Base-by-base conservation (phyloP, 202 grass and related monocot genomes). In the Schoenoplectus tabernaemontani region DNA sequence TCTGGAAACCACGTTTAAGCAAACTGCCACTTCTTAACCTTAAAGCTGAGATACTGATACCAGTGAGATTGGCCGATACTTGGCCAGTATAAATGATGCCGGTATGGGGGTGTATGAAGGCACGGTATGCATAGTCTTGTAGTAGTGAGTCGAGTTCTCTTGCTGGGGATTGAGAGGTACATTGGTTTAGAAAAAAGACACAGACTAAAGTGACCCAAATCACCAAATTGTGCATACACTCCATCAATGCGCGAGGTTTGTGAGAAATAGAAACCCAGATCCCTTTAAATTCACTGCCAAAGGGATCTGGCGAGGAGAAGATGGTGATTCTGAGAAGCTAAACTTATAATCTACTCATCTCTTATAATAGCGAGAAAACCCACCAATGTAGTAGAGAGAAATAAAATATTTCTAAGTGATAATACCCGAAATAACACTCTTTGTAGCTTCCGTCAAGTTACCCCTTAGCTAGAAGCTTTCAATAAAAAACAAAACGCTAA, bases 21-120 rank as follows among this genome's bases (percentile, higher is more conserved):
- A 98, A 88, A 77, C 95, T 94, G 64, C 95, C 94, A 67, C 74
- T 94, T 77, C 91, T 85, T 26, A 97, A 90, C 60, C 91, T 92
- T 24, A 89, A 13, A 24, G 87, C 91, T 12, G 91, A 84, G 58
- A 83, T 86, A 28, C 85, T 84, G 3, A 92, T 38, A 83, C 91
- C 91, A 32, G 86, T 65, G 48, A 97, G 81, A 84, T 92, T 83
- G 34, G 19, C 57, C 13, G 89, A 87, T 13, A 89, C 83, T 20
- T 83, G 59, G 33, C 87, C 91, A 57, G 88, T 86, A 84, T 84
- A 97, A 65, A 82, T 38, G 13, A 87, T 62, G 63, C 95, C 91
- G 16, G 95, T 94, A 24, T 9, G 91, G 41, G 95, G 84, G 24
- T 84, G 89, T 50, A 0, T 69, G n/a, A 97, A 82, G 0, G 95